Evolutionary conservation across 345 rosid genomes (phyloP).

Genomic region (Salix caprea): DNA sequence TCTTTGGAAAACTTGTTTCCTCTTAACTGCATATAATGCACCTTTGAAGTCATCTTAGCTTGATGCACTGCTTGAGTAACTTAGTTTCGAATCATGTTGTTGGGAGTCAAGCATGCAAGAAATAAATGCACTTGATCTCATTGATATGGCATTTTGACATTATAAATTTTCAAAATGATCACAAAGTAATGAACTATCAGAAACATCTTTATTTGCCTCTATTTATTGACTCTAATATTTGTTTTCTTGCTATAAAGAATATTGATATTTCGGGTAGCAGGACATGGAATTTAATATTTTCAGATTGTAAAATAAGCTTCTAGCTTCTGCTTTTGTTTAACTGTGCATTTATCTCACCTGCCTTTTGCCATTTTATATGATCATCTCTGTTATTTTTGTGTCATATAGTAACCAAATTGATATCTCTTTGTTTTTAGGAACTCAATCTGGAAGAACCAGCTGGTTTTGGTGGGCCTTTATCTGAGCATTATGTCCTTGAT

Average conservation of each 20-base stretch:
- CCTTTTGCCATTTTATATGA: neutral
- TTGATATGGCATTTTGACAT: neutral
- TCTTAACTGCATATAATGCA: neutral
- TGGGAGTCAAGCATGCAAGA: neutral
- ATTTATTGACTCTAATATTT: neutral
- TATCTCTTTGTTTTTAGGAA: constrained; percentile 48
- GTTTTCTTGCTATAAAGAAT: neutral
- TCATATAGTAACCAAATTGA: neutral
- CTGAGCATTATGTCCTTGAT: constrained; percentile 74
- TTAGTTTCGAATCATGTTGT: neutral
- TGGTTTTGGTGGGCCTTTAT: constrained; percentile 82
- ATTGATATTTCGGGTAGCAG: neutral
- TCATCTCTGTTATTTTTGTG: neutral
- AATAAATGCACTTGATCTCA: neutral
- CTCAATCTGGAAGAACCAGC: constrained; percentile 90
- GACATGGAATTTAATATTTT: too few relatives aligned
- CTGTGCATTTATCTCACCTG: neutral
- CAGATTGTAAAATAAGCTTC: neutral
- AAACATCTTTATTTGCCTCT: neutral
- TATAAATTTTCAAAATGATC: neutral
- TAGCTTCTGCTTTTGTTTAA: neutral
- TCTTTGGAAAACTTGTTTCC: neutral
- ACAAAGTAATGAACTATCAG: neutral
- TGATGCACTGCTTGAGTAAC: neutral
- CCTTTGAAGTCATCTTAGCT: neutral